These are phyloP conservation scores for Zygotorulaspora sp. DNA, from an alignment of 805 yeast genomes.

Conservation along the genomic window DNA sequence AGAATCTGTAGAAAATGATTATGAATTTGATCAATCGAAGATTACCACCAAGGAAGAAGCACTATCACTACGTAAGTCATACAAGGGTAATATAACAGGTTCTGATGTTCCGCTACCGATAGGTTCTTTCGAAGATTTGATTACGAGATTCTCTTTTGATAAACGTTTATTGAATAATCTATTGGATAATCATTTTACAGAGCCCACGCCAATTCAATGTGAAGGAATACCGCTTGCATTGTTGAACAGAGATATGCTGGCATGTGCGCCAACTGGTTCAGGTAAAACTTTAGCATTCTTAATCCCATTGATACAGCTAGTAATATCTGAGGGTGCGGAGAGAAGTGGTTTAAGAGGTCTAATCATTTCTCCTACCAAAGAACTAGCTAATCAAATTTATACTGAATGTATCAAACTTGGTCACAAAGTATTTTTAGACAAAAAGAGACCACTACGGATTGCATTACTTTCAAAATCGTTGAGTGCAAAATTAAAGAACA, in stretches of 20 bases:
- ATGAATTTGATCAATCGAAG: constrained; percentile 38
- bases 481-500: constrained; percentile 61
- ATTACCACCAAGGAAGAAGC: constrained; percentile 60
- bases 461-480: constrained; percentile 68
- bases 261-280: constrained; percentile 98
- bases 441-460: constrained; percentile 46
- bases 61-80: constrained; percentile 49
- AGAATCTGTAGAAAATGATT: constrained; percentile 29
- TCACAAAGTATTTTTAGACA: constrained; percentile 39
- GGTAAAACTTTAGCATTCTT: constrained; percentile 93
- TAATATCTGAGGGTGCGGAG: constrained; percentile 31
- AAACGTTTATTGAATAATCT: constrained; percentile 52
- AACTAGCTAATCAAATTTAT: constrained; percentile 81
- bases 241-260: constrained; percentile 69
- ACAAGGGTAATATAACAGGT: constrained; percentile 72
- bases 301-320: constrained; percentile 69
- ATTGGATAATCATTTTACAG: constrained; percentile 63
- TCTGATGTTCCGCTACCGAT: constrained; percentile 86
- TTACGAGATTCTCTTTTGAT: constrained; percentile 62
- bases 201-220: constrained; percentile 90
- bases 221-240: constrained; percentile 79
- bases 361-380: constrained; percentile 90
- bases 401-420: constrained; percentile 59
- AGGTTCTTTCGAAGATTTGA: constrained; percentile 80
- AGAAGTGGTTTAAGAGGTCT: constrained; percentile 60